These are phyloP conservation scores for Trematosphaeria pertusa DNA, from an alignment of 2,329 filamentous ascomycete species.

Conservation along the genomic window DNA sequence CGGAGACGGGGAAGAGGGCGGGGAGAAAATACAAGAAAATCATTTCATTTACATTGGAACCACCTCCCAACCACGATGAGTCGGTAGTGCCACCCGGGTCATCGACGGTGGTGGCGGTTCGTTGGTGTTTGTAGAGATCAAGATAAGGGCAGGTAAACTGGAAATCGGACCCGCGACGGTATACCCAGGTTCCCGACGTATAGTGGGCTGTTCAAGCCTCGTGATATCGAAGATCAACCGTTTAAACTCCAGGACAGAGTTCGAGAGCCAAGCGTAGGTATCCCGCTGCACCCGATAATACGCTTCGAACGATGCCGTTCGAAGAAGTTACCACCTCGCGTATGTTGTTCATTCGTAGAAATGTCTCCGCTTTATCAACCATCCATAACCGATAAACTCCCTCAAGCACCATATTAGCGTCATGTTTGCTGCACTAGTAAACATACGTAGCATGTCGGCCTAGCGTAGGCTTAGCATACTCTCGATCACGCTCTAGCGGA, in stretches of 20 bases:
- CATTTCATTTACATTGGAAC: slow-evolving; percentile 5
- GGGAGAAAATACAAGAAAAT: not conserved
- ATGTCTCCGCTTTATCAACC: not conserved
- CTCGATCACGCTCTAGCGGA: slow-evolving; percentile 20
- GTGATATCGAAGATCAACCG: too few species aligned
- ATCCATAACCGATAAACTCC: not conserved
- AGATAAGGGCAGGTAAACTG: not conserved
- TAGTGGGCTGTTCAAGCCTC: too few species aligned
- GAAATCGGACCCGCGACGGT: not conserved
- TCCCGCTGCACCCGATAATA: slow-evolving; percentile 2
- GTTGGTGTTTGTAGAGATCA: slow-evolving; percentile 1
- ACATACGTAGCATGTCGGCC: slow-evolving; percentile 36
- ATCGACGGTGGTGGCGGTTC: not conserved
- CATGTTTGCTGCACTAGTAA: slow-evolving; percentile 25
- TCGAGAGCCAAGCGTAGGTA: slow-evolving; percentile 13
- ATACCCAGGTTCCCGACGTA: too few species aligned
- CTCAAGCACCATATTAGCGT: not conserved
- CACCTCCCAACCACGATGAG: not conserved
- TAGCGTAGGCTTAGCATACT: slow-evolving; percentile 32
- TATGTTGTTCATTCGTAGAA: not conserved
- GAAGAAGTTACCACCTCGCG: too few species aligned
- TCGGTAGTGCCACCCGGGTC: not conserved
- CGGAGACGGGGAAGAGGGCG: too few species aligned
- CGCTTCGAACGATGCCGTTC: not conserved
- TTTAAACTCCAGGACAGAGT: not conserved